These are phyloP conservation scores for Metroxylon sagu DNA, from an alignment of 176 grass and related monocot genomes.

Conservation along the genomic window DNA sequence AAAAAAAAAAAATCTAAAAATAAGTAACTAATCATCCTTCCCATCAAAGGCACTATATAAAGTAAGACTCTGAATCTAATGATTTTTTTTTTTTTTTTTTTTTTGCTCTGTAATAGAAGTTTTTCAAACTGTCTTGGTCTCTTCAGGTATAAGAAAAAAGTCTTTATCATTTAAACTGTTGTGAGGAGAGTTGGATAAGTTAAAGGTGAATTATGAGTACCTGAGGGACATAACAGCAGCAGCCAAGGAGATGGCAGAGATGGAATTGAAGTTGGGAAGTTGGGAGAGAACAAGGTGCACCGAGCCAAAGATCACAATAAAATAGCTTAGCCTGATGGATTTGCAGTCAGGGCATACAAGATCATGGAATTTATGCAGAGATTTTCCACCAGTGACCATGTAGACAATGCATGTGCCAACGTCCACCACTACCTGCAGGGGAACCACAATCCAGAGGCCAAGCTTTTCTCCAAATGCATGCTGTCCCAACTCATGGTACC, in stretches of 20 bases:
- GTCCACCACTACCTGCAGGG: constrained; percentile 63
- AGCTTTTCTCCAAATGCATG: constrained; percentile 51
- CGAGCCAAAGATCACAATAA: neutral
- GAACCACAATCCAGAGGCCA: constrained; percentile 62
- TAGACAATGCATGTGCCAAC: constrained; percentile 54
- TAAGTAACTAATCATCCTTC: no score
- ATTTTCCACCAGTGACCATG: constrained; percentile 74
- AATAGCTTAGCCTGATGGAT: neutral
- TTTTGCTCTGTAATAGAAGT: no score
- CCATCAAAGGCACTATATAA: no score
- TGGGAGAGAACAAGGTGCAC: neutral
- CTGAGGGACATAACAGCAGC: neutral
- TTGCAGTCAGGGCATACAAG: constrained; percentile 5
- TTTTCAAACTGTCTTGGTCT: no score
- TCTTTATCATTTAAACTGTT: no score
- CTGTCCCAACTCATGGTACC: constrained; percentile 68
- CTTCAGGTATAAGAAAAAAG: no score
- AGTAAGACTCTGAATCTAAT: no score
- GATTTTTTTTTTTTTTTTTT: no score
- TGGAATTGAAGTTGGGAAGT: neutral
- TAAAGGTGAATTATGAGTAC: neutral
- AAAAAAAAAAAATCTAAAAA: no score
- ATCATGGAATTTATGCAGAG: constrained; percentile 44
- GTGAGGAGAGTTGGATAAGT: no score
- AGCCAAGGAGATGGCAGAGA: neutral